phyloP scores from a whole-genome alignment of 371 early-diverging fungal genomes.

The Catenaria anguillulae region DNA sequence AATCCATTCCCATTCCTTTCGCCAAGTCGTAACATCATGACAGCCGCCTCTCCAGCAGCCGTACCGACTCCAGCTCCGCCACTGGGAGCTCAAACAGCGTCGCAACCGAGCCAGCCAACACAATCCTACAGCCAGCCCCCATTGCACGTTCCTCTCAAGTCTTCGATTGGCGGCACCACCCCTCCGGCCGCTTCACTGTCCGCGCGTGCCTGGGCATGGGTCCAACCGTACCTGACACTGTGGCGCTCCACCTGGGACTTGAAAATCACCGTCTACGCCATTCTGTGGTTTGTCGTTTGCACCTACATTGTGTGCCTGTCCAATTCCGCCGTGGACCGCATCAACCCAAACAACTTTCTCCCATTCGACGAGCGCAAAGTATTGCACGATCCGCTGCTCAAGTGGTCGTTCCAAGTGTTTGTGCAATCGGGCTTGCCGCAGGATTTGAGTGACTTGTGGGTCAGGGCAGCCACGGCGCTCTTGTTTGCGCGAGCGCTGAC shows the following conservation, averaged over 20 bases:
- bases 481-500: background rate
- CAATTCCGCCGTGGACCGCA: slow-evolving; percentile 21
- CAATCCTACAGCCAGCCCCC: too few relatives aligned
- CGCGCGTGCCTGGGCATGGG: too few relatives aligned
- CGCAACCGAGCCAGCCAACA: too few relatives aligned
- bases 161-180: too few relatives aligned
- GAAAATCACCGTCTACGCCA: background rate
- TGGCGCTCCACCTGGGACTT: background rate
- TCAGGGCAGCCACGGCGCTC: background rate
- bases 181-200: too few relatives aligned
- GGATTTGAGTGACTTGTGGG: background rate
- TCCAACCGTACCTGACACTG: background rate
- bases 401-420: slow-evolving; percentile 17
- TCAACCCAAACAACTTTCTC: slow-evolving; percentile 16
- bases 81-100: too few relatives aligned
- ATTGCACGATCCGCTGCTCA: slow-evolving; percentile 18
- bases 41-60: too few relatives aligned
- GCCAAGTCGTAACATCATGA: too few relatives aligned
- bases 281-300: background rate
- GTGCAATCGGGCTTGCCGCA: slow-evolving; percentile 1
- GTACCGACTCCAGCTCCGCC: too few relatives aligned
- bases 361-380: slow-evolving; percentile 16
- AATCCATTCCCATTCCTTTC: too few relatives aligned
- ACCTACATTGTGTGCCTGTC: slow-evolving; percentile 7
- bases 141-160: too few relatives aligned